These are phyloP conservation scores for Verticillium klebahnii DNA, from an alignment of 2,329 filamentous ascomycete species.

Conservation along the genomic window DNA sequence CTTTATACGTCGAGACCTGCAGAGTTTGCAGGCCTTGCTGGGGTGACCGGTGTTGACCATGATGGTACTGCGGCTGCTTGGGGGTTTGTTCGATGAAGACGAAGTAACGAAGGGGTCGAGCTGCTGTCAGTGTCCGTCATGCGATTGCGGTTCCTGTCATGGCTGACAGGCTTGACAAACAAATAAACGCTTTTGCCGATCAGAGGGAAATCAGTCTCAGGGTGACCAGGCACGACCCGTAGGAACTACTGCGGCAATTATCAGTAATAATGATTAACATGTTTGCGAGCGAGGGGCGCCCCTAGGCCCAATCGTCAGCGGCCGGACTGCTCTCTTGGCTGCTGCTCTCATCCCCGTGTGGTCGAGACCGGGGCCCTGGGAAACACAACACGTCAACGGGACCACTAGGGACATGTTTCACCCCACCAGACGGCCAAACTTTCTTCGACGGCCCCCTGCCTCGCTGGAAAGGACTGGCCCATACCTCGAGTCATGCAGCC, in stretches of 20 bases:
- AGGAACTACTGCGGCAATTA: background rate
- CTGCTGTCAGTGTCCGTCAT: background rate
- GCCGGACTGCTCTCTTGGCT: background rate
- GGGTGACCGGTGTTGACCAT: constrained; percentile 15
- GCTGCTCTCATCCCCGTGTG: background rate
- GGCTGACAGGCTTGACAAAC: background rate
- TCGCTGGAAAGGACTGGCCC: background rate
- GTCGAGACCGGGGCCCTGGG: background rate
- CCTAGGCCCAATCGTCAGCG: background rate
- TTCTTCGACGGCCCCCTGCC: background rate
- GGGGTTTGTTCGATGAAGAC: background rate
- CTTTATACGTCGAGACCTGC: constrained; percentile 30
- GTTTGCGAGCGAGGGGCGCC: background rate
- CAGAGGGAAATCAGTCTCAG: background rate
- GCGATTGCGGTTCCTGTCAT: background rate
- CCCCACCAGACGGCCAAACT: background rate
- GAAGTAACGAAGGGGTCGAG: background rate
- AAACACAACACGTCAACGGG: background rate
- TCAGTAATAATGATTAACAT: background rate
- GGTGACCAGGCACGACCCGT: background rate
- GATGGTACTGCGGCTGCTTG: background rate
- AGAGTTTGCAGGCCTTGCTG: constrained; percentile 16
- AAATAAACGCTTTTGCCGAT: background rate
- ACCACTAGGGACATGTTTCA: background rate
- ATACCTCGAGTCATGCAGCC: background rate